Percentiles rank a stretch among this genome's conserved stretches.
Conservation (phyloP, 768 basidiomycete genomes). For the Tylopilus sp. region DNA sequence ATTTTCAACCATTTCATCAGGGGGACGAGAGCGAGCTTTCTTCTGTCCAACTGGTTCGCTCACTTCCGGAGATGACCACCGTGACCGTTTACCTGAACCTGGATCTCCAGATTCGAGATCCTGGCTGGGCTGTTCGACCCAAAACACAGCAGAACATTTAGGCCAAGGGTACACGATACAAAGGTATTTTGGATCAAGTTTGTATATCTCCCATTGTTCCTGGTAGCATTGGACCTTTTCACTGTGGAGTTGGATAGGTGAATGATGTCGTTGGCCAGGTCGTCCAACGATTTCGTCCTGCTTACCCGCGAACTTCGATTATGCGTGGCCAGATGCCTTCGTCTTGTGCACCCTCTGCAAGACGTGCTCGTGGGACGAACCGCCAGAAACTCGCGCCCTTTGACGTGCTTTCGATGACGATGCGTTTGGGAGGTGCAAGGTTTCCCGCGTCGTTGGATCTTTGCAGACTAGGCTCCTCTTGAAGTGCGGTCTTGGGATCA, state of each 20-base stretch:
- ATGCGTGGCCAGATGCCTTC: slow-evolving; percentile 73
- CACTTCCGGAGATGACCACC: slow-evolving; percentile 25
- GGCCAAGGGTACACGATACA: slow-evolving; percentile 53
- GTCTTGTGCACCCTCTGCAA: slow-evolving; percentile 52
- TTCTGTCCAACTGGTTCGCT: slow-evolving; percentile 17
- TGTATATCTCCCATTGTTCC: slow-evolving; percentile 86
- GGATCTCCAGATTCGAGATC: slow-evolving; percentile 4
- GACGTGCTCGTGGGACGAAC: slow-evolving; percentile 69
- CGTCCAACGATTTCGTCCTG: slow-evolving; percentile 6
- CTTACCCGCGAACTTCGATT: slow-evolving; percentile 69
- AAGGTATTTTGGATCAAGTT: slow-evolving; percentile 71
- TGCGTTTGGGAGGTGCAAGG: slow-evolving; percentile 57
- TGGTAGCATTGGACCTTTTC: slow-evolving; percentile 52
- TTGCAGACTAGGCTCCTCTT: slow-evolving; percentile 36
- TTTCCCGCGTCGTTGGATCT: slow-evolving; percentile 46
- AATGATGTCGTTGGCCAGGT: slow-evolving; percentile 3
- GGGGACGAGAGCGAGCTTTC: slow-evolving; percentile 24
- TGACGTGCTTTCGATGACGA: slow-evolving; percentile 66
- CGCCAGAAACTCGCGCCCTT: slow-evolving; percentile 64
- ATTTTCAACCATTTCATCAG: slow-evolving; percentile 19
- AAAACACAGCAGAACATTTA: slow-evolving; percentile 25
- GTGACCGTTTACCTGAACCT: slow-evolving; percentile 26
- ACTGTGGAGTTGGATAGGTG: slow-evolving; percentile 32
- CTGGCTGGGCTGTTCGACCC: slow-evolving; percentile 14
- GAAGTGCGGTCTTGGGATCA: slow-evolving; percentile 62